These are phyloP conservation scores for Hypoxylon rubiginosum DNA, from an alignment of 2,329 filamentous ascomycete species.

Conservation along the genomic window DNA sequence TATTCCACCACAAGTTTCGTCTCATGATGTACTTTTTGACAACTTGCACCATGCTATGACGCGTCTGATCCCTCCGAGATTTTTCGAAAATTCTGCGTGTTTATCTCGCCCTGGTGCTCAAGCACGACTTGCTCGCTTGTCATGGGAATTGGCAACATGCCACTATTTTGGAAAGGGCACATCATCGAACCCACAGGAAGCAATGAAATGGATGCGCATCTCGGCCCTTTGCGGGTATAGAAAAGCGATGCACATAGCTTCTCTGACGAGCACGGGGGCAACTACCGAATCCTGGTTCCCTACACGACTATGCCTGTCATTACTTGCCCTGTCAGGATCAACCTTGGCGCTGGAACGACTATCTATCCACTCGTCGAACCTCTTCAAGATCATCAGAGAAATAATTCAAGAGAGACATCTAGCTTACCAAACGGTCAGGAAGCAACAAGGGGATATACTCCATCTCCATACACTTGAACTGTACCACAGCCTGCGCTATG, in stretches of 20 bases:
- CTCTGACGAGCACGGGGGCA: neutral
- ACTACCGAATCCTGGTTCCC: neutral
- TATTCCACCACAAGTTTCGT: too few species aligned
- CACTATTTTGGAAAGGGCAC: neutral
- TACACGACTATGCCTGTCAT: neutral
- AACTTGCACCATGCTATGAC: too few species aligned
- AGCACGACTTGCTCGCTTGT: too few species aligned
- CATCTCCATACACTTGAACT: too few species aligned
- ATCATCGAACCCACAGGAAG: neutral
- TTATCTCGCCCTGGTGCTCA: too few species aligned
- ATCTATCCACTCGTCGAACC: neutral
- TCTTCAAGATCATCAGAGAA: neutral
- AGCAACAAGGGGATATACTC: too few species aligned
- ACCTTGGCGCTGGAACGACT: constrained; percentile 1
- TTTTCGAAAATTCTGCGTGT: too few species aligned
- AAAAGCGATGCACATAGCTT: neutral
- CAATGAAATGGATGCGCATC: constrained; percentile 1
- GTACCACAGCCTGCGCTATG: too few species aligned
- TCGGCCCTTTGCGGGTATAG: neutral
- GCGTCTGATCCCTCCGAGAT: too few species aligned
- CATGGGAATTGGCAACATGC: too few species aligned
- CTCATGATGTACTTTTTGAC: too few species aligned
- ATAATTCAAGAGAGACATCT: neutral
- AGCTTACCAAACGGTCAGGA: too few species aligned
- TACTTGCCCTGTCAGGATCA: constrained; percentile 1